Percentiles rank a stretch among this genome's conserved stretches.
These are phyloP conservation scores for Fusarium papillatum DNA, from an alignment of 2,329 filamentous ascomycete genomes.

Conservation along the genomic window DNA sequence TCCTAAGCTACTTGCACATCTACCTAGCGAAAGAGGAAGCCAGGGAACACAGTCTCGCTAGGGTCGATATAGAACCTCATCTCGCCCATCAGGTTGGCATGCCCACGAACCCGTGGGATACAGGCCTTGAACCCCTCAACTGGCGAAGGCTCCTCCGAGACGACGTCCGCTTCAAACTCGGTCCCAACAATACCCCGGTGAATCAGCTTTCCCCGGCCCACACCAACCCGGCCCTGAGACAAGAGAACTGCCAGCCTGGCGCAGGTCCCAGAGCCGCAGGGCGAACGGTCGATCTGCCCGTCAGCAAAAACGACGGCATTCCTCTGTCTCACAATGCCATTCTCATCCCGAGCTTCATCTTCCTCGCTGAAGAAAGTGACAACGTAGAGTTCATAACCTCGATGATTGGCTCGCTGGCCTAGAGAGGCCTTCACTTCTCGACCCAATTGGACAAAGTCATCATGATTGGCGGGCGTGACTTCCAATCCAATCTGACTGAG, in stretches of 20 bases:
- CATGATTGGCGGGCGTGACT: background rate
- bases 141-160: background rate
- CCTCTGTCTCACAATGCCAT: background rate
- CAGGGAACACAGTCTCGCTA: background rate
- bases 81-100: background rate
- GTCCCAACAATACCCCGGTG: background rate
- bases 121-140: background rate
- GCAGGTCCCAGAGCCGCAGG: background rate
- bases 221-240: background rate
- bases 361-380: background rate
- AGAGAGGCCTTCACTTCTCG: background rate
- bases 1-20: background rate
- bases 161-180: background rate
- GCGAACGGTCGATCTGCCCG: background rate
- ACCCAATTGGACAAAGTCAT: background rate
- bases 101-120: background rate
- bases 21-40: background rate
- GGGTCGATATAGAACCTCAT: background rate
- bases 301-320: background rate
- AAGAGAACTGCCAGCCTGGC: background rate
- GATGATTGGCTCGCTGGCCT: background rate
- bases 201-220: background rate
- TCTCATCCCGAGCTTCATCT: background rate
- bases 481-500: background rate
- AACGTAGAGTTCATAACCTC: background rate